A percentile compares a stretch with the other conserved stretches of the same genome.
Evolutionary conservation across 257 asterid species (phyloP).

Genomic region (Lycium barbarum): DNA sequence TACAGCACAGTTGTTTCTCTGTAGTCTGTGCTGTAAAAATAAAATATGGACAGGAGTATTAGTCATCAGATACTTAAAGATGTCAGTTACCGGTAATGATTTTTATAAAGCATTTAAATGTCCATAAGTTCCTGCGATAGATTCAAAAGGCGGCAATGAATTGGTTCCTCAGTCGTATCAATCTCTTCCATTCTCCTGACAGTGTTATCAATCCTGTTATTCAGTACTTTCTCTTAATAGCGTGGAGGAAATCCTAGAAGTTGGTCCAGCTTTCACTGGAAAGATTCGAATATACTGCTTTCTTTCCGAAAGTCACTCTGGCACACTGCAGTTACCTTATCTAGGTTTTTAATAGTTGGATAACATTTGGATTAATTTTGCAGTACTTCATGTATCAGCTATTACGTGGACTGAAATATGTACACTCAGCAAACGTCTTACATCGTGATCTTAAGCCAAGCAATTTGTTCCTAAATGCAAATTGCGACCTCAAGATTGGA

Average conservation of each 20-base stretch:
- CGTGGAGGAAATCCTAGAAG: not conserved
- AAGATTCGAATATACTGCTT: not conserved
- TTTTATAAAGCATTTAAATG: not conserved
- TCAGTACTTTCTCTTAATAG: not conserved
- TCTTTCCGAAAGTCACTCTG: not conserved
- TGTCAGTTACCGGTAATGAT: not conserved
- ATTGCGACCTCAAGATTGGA: constrained; percentile 81
- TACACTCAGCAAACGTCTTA: constrained; percentile 86
- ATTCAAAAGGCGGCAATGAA: not conserved
- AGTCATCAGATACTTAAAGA: not conserved
- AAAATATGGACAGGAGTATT: not conserved
- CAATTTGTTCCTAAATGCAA: constrained; percentile 78
- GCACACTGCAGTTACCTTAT: not conserved
- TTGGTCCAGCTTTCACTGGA: constrained; percentile 14
- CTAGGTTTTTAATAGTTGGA: not conserved
- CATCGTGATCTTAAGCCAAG: constrained; percentile 94
- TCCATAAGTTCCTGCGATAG: not conserved
- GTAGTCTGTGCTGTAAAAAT: constrained; percentile 2
- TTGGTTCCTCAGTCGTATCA: not conserved
- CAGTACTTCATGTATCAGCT: constrained; percentile 89
- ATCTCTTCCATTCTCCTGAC: not conserved
- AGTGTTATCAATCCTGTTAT: not conserved
- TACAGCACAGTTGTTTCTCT: not conserved
- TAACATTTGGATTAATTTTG: constrained; percentile 36
- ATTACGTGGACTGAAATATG: constrained; percentile 79